These are phyloP conservation scores for Globisporangium lucens DNA, from an alignment of 352 stramenopile species.

Conservation along the genomic window DNA sequence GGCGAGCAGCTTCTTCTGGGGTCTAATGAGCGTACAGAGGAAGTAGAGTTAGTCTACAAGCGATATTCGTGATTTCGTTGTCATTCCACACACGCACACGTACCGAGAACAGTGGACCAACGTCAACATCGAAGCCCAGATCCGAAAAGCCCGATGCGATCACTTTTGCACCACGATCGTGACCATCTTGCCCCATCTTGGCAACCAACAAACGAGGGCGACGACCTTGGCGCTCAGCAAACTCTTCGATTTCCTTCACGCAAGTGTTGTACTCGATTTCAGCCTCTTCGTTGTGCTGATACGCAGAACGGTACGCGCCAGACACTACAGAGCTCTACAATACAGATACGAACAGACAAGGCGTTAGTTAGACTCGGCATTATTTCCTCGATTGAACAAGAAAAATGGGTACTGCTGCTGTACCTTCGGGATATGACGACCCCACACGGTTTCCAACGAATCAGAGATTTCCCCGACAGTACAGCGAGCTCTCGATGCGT, in stretches of 20 bases:
- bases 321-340: slow-evolving; percentile 51
- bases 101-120: slow-evolving; percentile 94
- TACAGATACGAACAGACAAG: neutral
- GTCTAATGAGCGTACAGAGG: slow-evolving; percentile 24
- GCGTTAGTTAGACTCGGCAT: neutral
- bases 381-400: neutral
- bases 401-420: neutral
- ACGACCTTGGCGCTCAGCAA: slow-evolving; percentile 90
- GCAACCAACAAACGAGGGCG: slow-evolving; percentile 94
- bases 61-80: neutral
- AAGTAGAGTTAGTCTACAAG: slow-evolving; percentile 1
- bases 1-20: slow-evolving; percentile 50
- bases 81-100: slow-evolving; percentile 5
- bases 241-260: slow-evolving; percentile 89
- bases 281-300: slow-evolving; percentile 51
- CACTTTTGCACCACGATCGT: slow-evolving; percentile 97
- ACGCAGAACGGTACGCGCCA: slow-evolving; percentile 50
- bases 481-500: slow-evolving; percentile 86
- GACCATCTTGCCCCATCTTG: slow-evolving; percentile 96
- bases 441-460: slow-evolving; percentile 93
- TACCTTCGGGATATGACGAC: slow-evolving; percentile 88
- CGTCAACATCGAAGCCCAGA: slow-evolving; percentile 97
- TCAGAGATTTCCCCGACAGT: slow-evolving; percentile 96
- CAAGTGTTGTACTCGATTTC: slow-evolving; percentile 89
- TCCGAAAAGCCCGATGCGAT: slow-evolving; percentile 96